Evolutionary conservation across 78 protist species (phyloP), one percentile per base, ranked within the genome.

Genomic region (slime mould (Dictyostelium discoideum)): DNA sequence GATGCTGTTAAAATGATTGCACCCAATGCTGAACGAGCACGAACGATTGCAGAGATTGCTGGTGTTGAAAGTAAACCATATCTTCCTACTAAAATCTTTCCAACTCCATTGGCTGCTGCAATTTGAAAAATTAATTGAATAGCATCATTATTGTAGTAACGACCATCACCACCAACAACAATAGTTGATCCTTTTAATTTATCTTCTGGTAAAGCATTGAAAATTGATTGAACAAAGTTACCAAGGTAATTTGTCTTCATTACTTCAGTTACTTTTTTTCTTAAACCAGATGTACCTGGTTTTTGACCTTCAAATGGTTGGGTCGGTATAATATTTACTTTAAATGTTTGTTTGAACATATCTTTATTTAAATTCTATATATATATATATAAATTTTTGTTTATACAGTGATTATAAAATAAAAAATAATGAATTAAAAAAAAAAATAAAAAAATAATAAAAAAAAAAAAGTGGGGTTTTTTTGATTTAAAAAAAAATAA

Each of bases 141-240:
- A 6, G 98, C 99, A 32, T 90, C 96, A 26, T 54, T 80, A 86
- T 95, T 89, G 80, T 6, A 93, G 97, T 60, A 99, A 22, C 99
- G 77, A 18, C 99, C 99, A 69, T 99, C 99, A 26, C 99, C 99
- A 26, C 98, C 98, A 20, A 98, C 97, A 5, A 98, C 99, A n/a
- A 99, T 81, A 2, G 97, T 92, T 44, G 87, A 42, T 74, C 98
- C 99, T 4, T 26, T 86, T 48, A 87, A 24, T n/a, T 78, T 26
- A 16, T 73, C 74, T 1, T 44, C 60, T n/a, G 84, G 92, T 16
- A 92, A 7, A 13, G 60, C 87, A 72, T 78, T 84, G 65, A 84
- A 86, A 11, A 85, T 82, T 16, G 79, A 60, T 60, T 98, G 99
- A 37, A 98, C 97, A 86, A 98, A 99, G 97, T 99, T 99, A 46